Percentiles rank a stretch among this genome's conserved stretches.
Evolutionary conservation across 2,329 filamentous ascomycete species (phyloP).

Genomic region (Arthroderma sp.): DNA sequence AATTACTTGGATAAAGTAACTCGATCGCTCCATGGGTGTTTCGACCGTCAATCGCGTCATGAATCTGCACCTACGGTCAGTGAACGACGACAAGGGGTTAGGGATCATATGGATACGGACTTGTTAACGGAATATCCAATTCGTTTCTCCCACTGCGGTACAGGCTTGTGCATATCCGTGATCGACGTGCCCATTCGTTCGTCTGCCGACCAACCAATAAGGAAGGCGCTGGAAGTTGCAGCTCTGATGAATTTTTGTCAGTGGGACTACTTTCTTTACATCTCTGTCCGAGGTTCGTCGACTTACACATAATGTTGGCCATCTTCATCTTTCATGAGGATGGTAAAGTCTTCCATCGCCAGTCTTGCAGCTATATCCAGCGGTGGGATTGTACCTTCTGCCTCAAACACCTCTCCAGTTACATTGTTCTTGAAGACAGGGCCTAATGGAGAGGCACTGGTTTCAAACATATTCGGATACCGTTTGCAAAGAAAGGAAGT

Average conservation of each 20-base stretch:
- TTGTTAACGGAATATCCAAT: constrained; percentile 31
- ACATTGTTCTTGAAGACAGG: constrained; percentile 30
- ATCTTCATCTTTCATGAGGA: constrained; percentile 34
- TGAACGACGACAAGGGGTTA: not conserved
- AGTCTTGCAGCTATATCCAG: constrained; percentile 39
- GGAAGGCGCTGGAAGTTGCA: constrained; percentile 41
- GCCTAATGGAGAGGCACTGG: constrained; percentile 14
- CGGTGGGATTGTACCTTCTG: constrained; percentile 26
- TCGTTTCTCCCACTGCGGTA: constrained; percentile 39
- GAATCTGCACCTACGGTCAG: constrained; percentile 22
- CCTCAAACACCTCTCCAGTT: constrained; percentile 31
- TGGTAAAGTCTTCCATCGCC: constrained; percentile 40
- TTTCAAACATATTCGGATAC: constrained; percentile 33
- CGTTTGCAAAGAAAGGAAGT: constrained; percentile 31
- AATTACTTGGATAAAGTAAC: constrained; percentile 38
- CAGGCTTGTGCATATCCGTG: constrained; percentile 33
- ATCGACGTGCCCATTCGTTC: constrained; percentile 38
- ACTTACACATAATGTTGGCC: constrained; percentile 36
- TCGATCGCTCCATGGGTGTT: constrained; percentile 36
- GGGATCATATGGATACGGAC: constrained; percentile 16
- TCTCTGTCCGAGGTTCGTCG: not conserved
- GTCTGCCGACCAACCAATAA: constrained; percentile 39
- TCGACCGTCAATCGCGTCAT: constrained; percentile 32
- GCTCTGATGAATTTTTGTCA: constrained; percentile 18
- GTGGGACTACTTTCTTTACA: not conserved